phyloP scores from a whole-genome alignment of 1,139 yeast genomes.

The Hansenula lynferdii region DNA sequence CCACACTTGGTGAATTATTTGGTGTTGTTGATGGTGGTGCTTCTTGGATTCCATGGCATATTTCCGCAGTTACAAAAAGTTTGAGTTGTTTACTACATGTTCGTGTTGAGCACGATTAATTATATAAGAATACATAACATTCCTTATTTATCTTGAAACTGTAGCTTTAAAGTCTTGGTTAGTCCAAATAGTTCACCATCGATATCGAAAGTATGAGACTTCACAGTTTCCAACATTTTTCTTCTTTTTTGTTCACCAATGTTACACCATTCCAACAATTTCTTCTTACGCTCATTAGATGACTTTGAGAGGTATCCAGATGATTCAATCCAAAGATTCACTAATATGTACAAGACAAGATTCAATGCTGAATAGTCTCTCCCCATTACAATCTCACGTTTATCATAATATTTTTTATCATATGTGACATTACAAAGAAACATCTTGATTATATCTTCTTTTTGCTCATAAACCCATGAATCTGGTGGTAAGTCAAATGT shows the following conservation, averaged over 20 bases:
- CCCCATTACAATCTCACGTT: conserved; percentile 2
- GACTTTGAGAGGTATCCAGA: conserved; percentile 5
- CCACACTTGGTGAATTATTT: conserved; percentile 38
- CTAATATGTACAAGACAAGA: conserved; percentile 6
- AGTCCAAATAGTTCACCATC: conserved; percentile 3
- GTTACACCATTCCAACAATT: conserved; percentile 7
- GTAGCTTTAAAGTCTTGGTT: not conserved
- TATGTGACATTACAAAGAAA: conserved; percentile 12
- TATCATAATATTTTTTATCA: conserved; percentile 8
- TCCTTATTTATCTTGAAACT: too few relatives aligned
- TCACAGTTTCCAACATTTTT: conserved; percentile 2
- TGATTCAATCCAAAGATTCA: conserved; percentile 13
- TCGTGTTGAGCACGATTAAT: conserved; percentile 23
- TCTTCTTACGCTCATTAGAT: not conserved
- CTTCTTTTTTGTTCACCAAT: conserved; percentile 14
- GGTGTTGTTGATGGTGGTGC: conserved; percentile 33
- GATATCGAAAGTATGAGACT: not conserved
- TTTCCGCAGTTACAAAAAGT: conserved; percentile 68
- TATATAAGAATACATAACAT: too few relatives aligned
- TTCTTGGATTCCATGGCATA: conserved; percentile 75
- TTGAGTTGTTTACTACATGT: conserved; percentile 41
- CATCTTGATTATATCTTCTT: not conserved
- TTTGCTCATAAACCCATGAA: conserved; percentile 5
- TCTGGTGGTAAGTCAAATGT: not conserved
- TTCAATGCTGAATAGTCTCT: conserved; percentile 13